Conservation (phyloP, 257 asterid genomes). For the Eustoma russellianum region DNA sequence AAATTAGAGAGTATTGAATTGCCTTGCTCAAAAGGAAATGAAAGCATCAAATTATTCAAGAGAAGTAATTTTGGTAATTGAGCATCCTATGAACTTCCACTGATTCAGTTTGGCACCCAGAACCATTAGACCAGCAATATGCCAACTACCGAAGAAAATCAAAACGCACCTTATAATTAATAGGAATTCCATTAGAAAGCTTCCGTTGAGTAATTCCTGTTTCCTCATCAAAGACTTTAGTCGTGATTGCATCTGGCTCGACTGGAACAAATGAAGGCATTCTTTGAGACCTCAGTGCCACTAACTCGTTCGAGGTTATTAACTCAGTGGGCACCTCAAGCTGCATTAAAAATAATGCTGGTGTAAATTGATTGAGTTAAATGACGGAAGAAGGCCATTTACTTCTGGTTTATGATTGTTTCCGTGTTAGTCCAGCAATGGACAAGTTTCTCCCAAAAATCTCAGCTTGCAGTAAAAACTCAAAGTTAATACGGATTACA, state of each 20-base stretch:
- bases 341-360: slow-evolving; percentile 27
- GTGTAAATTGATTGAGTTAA: too few relatives aligned
- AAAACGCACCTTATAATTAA: slow-evolving; percentile 68
- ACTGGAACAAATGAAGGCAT: slow-evolving; percentile 65
- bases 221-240: slow-evolving; percentile 64
- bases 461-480: neutral
- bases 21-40: neutral
- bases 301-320: slow-evolving; percentile 54
- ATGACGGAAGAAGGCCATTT: neutral
- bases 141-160: neutral
- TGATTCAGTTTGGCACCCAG: neutral
- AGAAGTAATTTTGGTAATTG: neutral
- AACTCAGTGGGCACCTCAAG: slow-evolving; percentile 94
- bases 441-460: neutral
- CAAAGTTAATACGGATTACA: neutral
- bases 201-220: slow-evolving; percentile 80
- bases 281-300: slow-evolving; percentile 44
- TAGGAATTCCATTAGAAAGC: slow-evolving; percentile 97
- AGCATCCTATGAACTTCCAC: neutral
- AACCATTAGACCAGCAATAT: neutral
- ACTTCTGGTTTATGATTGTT: neutral
- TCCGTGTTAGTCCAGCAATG: neutral
- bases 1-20: too few relatives aligned
- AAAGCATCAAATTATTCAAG: neutral
- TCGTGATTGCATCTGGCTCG: slow-evolving; percentile 36